Evolutionary conservation across 805 yeast species (phyloP), one percentile per base, ranked within the genome.

Genomic region (Ascoidea asiatica): DNA sequence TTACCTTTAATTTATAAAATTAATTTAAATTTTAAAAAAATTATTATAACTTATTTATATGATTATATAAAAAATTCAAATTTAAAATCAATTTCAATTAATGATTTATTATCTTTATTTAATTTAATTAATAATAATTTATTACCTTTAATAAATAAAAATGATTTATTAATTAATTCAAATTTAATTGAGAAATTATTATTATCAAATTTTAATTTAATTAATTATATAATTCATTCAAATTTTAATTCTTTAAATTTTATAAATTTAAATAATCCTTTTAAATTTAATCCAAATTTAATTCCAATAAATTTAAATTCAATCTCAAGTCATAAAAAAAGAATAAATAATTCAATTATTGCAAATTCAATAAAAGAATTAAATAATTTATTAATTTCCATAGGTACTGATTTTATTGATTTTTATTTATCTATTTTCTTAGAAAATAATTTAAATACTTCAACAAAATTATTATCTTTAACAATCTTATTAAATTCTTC

Each of bases 391-490:
- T 29, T 33, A 40, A 29, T 29, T 40, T 19, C 23, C 6, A 40
- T 33, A 5, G 17, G 15, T 19, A 18, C 17, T 19, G 17, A 21
- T 18, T n/a, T 21, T 13, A 20, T 15, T 22, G 42, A 33, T n/a
- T 3, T 40, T 19, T 2, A 36, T 38, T 15, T 43, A 20, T 35
- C 39, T 15, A 33, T 22, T 15, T 19, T 47, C 18, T 33, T 37
- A 18, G 11, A 18, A 5, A 19, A 18, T 3, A 23, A 42, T 21
- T 6, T 40, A n/a, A 23, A 45, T 3, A 37, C 15, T 5, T 38
- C 46, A 7, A 33, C 43, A 5, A 40, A 42, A 21, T 43, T 44
- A 37, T 41, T 42, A 17, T 7, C 41, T 8, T 19, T 46, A 18
- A 46, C 43, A 4, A 3, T 39, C 17, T 19, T 43, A 17, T 23